Base-by-base conservation (phyloP, 2,329 filamentous ascomycete species). In the Cercospora sp. region DNA sequence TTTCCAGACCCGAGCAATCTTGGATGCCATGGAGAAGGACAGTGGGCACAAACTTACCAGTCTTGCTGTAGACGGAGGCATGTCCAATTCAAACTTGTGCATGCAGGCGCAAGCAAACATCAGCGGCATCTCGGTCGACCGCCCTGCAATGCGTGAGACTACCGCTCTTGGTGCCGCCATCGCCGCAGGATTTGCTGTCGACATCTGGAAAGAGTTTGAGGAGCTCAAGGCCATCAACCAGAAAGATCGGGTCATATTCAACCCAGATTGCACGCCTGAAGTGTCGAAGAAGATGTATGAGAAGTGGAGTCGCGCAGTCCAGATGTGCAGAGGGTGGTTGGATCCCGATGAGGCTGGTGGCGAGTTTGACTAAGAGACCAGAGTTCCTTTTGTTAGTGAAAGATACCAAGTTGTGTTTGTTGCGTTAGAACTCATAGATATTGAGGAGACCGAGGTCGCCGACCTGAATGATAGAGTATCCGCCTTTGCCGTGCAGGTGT, bases 21-120 rank as follows among this genome's bases (percentile, higher is more conserved):
- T 97, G 20, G 90, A 95, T 76, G 92, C 93, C 69, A 97, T 97
- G 93, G 92, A 91, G 76, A 89, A 90, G 74, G 93, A 97, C 80
- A 93, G 90, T 64, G 89, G 89, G 31, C 89, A 94, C 78, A 88
- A 88, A 72, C 86, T 97, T 31, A 85, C 87, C 67, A 87, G 89
- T 71, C 84, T 97, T 53, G 90, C 91, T 42, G 93, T 97, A 53
- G 93, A 97, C 76, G 93, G 93, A 67, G 93, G 93, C 67, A 92
- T 97, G 85, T 93, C 90, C 75, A 94, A 92, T 80, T 94, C 91
- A 12, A 90, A 94, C 77, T 85, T 97, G 67, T 93, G 90, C 81
- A 97, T 97, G 93, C 93, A 91, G 80, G 93, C 91, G 7, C 93
- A 97, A 85, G 91, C 93, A 71, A 90, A 97, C 81, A 87, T 97